Base-by-base conservation (phyloP, 75 land plant species). In the Pinus taeda region DNA sequence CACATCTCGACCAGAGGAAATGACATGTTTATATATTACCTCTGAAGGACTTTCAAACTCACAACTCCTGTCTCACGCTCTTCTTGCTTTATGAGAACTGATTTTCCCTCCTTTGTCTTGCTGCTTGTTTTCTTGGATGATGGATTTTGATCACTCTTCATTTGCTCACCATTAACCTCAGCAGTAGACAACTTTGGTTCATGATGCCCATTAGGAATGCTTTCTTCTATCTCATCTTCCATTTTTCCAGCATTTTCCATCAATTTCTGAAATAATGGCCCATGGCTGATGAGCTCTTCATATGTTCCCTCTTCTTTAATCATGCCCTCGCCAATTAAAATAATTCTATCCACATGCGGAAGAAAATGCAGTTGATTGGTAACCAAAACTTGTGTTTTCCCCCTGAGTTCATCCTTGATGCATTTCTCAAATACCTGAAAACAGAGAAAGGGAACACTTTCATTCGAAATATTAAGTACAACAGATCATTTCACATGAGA, bases 161-260 rank as follows among this genome's bases (percentile, higher is more conserved):
- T n/a, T 36, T 22, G 69, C 11, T 55, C 78, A 66, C 70, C 73
- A 49, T 49, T 49, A 49, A 49, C 55, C 12, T 49, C 63, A 62
- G n/a, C 39, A 33, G 57, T 59, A 33, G 21, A 53, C 76, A 71
- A 12, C 74, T 81, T 59, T 3, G 75, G 24, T 69, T 76, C 85
- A 69, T 15, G 29, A 36, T 78, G 60, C 14, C 73, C 79, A 39
- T 22, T 75, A n/a, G 78, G 72, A 63, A 57, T 81, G 0, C 65
- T 77, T 70, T 83, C 89, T 57, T 85, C 88, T 3, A 42, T 74
- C 59, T 85, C 77, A 60, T 90, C 92, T 81, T 97, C 99, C 90
- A 95, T 80, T 78, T 93, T 93, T 20, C 99, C 99, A 59, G 99
- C 99, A 88, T 95, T 97, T 78, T 95, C 98, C 99, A 97, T 97